phyloP scores from a whole-genome alignment of 2,329 filamentous ascomycete species.

The Aureobasidium lini region DNA sequence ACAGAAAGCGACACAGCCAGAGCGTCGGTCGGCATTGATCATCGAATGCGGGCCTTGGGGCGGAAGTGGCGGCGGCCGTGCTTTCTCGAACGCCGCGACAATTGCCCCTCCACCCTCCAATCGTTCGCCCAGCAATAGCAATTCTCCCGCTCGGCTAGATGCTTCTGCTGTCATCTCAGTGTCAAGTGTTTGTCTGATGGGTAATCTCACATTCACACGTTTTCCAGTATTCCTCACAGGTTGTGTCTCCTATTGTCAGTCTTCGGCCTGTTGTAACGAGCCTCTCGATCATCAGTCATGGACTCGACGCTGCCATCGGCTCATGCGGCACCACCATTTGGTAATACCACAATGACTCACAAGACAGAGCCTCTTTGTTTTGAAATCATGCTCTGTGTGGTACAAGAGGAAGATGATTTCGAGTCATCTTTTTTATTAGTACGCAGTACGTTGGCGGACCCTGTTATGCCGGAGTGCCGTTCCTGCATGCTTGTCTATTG shows the following conservation, averaged over 20 bases:
- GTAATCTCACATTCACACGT: too few relatives aligned
- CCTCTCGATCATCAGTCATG: not conserved
- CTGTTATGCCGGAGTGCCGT: too few relatives aligned
- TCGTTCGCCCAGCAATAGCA: not conserved
- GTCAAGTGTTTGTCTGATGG: too few relatives aligned
- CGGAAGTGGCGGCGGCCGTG: not conserved
- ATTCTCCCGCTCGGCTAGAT: not conserved
- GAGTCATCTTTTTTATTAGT: not conserved
- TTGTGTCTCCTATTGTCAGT: not conserved
- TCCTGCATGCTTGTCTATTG: too few relatives aligned
- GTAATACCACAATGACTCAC: not conserved
- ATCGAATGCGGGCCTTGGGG: slow-evolving; percentile 2
- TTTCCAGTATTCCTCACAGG: too few relatives aligned
- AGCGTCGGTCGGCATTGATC: not conserved
- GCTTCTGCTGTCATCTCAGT: too few relatives aligned
- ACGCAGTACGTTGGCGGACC: too few relatives aligned
- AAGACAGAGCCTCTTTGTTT: not conserved
- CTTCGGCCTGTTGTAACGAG: not conserved
- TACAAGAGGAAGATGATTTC: too few relatives aligned
- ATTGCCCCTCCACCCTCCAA: not conserved
- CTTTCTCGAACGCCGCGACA: not conserved
- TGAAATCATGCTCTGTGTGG: not conserved
- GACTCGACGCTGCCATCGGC: not conserved
- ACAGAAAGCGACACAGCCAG: slow-evolving; percentile 3
- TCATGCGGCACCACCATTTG: not conserved